A percentile compares a stretch with the other conserved stretches of the same genome.
Evolutionary conservation across 257 asterid genomes (phyloP).

Genomic region (Nicotiana noctiflora): DNA sequence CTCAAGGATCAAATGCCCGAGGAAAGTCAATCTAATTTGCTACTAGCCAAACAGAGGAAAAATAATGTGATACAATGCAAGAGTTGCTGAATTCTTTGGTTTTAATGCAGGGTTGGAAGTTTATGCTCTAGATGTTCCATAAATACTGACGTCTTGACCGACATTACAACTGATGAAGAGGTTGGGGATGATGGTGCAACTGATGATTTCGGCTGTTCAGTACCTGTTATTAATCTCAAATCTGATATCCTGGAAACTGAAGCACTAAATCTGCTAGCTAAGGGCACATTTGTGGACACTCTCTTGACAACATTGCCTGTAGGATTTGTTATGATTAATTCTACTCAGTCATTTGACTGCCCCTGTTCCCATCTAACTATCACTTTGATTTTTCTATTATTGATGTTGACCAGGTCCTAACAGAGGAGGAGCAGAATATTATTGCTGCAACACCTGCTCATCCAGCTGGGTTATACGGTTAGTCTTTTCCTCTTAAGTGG

Average conservation of each 20-base stretch:
- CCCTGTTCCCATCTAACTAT: constrained; percentile 1
- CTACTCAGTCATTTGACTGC: background rate
- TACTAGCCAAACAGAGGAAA: no score
- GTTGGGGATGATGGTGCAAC: constrained; percentile 29
- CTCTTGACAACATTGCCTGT: constrained; percentile 79
- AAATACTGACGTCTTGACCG: constrained; percentile 47
- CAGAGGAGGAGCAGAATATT: constrained; percentile 77
- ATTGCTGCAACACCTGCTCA: constrained; percentile 94
- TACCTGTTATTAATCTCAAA: constrained; percentile 53
- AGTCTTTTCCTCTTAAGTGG: constrained; percentile 18
- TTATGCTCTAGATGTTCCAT: constrained; percentile 54
- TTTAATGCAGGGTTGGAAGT: constrained; percentile 41
- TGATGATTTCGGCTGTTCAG: constrained; percentile 38
- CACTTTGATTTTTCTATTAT: background rate
- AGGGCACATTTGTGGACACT: constrained; percentile 50
- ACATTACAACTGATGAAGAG: constrained; percentile 41
- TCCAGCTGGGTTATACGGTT: constrained; percentile 86
- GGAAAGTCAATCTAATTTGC: no score
- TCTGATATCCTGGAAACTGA: constrained; percentile 66
- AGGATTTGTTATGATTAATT: constrained; percentile 15
- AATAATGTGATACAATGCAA: no score
- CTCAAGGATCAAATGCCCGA: no score
- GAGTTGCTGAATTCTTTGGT: no score
- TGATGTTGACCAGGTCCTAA: constrained; percentile 41
- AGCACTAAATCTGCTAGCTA: constrained; percentile 49